phyloP scores from a whole-genome alignment of 2,329 filamentous ascomycete species.

The Apiospora saccharicola region DNA sequence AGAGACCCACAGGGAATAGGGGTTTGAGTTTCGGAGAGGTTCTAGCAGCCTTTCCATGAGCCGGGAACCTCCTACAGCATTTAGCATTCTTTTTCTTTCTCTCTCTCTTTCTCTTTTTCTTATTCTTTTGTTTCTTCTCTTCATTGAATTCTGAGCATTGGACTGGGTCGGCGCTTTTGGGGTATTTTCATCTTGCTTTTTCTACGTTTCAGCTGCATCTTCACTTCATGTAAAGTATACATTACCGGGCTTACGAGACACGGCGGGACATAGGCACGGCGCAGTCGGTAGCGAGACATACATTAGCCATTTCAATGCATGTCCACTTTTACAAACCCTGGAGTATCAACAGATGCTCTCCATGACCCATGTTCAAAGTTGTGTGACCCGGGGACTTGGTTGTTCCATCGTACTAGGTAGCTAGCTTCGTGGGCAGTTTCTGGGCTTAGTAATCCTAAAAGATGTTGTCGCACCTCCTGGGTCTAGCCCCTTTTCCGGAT shows the following conservation, averaged over 20 bases:
- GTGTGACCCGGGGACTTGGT: background rate
- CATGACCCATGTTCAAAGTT: background rate
- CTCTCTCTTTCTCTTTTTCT: background rate
- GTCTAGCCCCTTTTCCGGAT: no score
- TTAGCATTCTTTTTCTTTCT: background rate
- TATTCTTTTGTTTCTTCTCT: background rate
- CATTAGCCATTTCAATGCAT: conserved; percentile 7
- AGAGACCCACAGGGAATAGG: background rate
- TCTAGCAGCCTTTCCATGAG: no score
- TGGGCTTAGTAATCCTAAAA: no score
- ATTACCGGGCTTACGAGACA: background rate
- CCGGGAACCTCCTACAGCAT: background rate
- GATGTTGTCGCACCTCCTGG: no score
- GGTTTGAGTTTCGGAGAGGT: background rate
- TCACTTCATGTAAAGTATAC: background rate
- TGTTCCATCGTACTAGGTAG: background rate
- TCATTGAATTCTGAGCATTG: background rate
- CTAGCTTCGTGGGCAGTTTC: no score
- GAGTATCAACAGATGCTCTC: background rate
- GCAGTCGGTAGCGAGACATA: background rate
- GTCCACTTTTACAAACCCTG: background rate
- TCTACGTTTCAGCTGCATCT: background rate
- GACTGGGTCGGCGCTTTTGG: background rate
- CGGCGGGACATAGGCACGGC: background rate
- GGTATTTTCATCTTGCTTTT: no score